Evolutionary conservation across 2,329 filamentous ascomycete species (phyloP), one percentile per base, ranked within the genome.

Genomic region (Clarireedia homoeocarpa): DNA sequence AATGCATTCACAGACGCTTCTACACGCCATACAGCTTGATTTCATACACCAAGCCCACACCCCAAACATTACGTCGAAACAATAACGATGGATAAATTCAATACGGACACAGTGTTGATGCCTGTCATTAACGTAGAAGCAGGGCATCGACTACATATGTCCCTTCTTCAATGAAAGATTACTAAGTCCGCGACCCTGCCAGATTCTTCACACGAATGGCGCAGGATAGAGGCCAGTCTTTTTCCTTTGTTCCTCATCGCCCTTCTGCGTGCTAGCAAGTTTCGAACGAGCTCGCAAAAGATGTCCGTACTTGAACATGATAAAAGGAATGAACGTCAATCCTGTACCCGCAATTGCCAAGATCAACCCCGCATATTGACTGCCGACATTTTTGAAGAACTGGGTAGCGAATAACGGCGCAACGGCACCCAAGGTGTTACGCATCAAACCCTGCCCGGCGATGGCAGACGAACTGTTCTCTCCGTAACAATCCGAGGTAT

Each of bases 251-350:
- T 50, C 47, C 20, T 55, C 6, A 14, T 17, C 36, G 1, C 53
- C 53, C 7, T 34, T 49, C 24, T 50, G 40, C 4, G 48, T 52
- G 30, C 24, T 47, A 9, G 82, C 82, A 62, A 78, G 82, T 46
- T 73, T 69, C 70, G 79, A 84, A 67, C 71, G 77, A 46, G 71
- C 66, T 40, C 53, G 6, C 15, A 56, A 17, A 27, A 51, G 42
- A 36, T 48, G 49, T 14, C 55, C 55, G 10, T 53, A 56, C 17
- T 56, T 56, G 27, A 38, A 56, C 49, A 56, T 53, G 12, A 56
- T 12, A 39, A 56, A 56, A 4, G 55, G 55, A 48, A 53, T 53
- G 0, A 46, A 30, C 10, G 48, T 48, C 24, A 51, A 56, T 12
- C 9, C 55, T 4, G 40, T 48, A 17, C 34, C 50, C 17, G 48